Conservation (phyloP, 2,329 filamentous ascomycete species). For the Botrytis squamosa region DNA sequence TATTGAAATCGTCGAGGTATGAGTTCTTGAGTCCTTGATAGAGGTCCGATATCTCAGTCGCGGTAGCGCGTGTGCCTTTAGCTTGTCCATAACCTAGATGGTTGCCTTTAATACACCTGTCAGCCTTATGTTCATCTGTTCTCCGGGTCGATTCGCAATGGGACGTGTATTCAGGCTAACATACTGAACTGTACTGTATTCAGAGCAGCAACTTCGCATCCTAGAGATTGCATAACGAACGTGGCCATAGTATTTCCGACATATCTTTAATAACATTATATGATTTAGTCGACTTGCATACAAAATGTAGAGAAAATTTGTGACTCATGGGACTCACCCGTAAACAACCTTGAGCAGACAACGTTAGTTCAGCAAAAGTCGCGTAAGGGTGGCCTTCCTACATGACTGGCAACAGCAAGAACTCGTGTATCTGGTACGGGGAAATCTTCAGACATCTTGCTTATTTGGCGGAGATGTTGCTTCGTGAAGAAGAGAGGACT, state of each 20-base stretch:
- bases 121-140: constrained; percentile 7
- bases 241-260: constrained; percentile 98
- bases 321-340: constrained; percentile 55
- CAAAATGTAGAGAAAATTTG: background rate
- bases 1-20: constrained; percentile 83
- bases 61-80: constrained; percentile 78
- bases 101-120: constrained; percentile 62
- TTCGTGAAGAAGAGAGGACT: background rate
- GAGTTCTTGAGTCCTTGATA: constrained; percentile 83
- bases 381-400: constrained; percentile 50
- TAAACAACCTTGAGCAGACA: constrained; percentile 62
- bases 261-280: constrained; percentile 58
- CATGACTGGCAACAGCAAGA: constrained; percentile 91
- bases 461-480: background rate
- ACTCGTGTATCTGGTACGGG: constrained; percentile 63
- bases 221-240: constrained; percentile 88
- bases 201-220: constrained; percentile 88
- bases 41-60: constrained; percentile 78
- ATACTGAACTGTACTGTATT: constrained; percentile 98
- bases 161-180: constrained; percentile 37
- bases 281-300: constrained; percentile 25
- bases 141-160: background rate
- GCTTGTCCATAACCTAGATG: constrained; percentile 90
- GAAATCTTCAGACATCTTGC: constrained; percentile 35
- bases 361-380: constrained; percentile 31